Percentiles rank a stretch among this genome's conserved stretches.
phyloP scores from a whole-genome alignment of 2,329 filamentous ascomycete species.

The Claviceps capensis region DNA sequence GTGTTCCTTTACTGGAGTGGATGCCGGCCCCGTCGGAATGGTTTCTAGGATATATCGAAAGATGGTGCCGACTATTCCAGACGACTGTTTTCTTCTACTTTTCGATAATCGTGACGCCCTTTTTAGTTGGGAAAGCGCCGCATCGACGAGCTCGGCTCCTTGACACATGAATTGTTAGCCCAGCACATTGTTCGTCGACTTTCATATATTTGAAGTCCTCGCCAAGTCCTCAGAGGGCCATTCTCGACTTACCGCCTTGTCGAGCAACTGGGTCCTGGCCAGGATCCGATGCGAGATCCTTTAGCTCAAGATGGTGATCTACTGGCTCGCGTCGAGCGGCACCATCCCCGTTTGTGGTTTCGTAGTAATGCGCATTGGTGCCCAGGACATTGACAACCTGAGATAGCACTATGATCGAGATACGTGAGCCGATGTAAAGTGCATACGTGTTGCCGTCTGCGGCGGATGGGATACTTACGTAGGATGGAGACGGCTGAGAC shows the following conservation, averaged over 20 bases:
- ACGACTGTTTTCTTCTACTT: slow-evolving; percentile 28
- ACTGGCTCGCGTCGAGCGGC: slow-evolving; percentile 15
- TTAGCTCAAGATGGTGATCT: slow-evolving; percentile 19
- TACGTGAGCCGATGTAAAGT: slow-evolving; percentile 12
- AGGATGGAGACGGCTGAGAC: slow-evolving; percentile 26
- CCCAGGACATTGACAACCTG: slow-evolving; percentile 26
- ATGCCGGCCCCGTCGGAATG: slow-evolving; percentile 35
- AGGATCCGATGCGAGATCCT: slow-evolving; percentile 18
- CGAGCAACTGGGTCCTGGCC: slow-evolving; percentile 12
- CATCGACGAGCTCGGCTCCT: slow-evolving; percentile 41
- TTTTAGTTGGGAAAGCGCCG: slow-evolving; percentile 34
- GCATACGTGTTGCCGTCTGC: background rate
- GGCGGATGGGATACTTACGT: slow-evolving; percentile 21
- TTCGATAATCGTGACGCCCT: slow-evolving; percentile 34
- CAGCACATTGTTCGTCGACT: background rate
- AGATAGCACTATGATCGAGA: slow-evolving; percentile 28
- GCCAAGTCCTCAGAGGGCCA: background rate
- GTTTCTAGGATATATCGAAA: slow-evolving; percentile 32
- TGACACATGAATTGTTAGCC: background rate
- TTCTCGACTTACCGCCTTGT: slow-evolving; percentile 23
- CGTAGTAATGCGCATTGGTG: slow-evolving; percentile 26
- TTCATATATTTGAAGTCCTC: background rate
- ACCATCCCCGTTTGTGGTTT: slow-evolving; percentile 18
- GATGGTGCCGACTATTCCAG: slow-evolving; percentile 28
- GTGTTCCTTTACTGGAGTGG: slow-evolving; percentile 27